A percentile compares a stretch with the other conserved stretches of the same genome.
Evolutionary conservation across 306 rosid genomes (phyloP).

Genomic region (Fragaria iinumae): DNA sequence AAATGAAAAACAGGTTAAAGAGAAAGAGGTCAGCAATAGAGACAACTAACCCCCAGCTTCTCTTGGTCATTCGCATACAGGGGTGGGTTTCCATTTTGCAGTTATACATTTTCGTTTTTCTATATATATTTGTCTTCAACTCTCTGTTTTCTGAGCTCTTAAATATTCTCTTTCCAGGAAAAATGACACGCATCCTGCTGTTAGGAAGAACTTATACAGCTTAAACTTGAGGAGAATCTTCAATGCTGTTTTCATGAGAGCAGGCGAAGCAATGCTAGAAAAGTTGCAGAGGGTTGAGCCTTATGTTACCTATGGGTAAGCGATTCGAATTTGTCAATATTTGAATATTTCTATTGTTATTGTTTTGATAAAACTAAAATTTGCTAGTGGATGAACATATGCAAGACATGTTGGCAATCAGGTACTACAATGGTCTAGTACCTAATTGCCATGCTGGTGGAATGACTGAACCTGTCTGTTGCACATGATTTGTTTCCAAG

Average conservation of each 20-base stretch:
- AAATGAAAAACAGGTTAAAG: slow-evolving; percentile 67
- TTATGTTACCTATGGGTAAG: slow-evolving; percentile 85
- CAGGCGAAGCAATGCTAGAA: slow-evolving; percentile 49
- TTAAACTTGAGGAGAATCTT: slow-evolving; percentile 60
- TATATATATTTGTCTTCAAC: background rate
- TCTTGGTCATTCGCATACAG: slow-evolving; percentile 62
- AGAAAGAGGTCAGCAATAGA: slow-evolving; percentile 40
- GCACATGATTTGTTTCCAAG: background rate
- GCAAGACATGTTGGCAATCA: background rate
- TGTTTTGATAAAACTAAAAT: background rate
- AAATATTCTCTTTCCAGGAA: slow-evolving; percentile 37
- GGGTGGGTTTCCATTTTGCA: slow-evolving; percentile 44
- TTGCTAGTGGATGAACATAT: background rate
- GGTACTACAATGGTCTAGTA: background rate
- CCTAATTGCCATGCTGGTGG: background rate
- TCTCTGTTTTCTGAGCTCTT: slow-evolving; percentile 3
- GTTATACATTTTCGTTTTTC: background rate
- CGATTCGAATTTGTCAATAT: background rate
- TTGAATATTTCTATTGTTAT: background rate
- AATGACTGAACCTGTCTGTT: background rate
- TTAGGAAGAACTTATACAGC: slow-evolving; percentile 53
- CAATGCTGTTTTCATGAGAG: slow-evolving; percentile 67
- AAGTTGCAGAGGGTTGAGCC: slow-evolving; percentile 81
- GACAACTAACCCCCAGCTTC: slow-evolving; percentile 41
- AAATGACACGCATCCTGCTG: slow-evolving; percentile 79